Evolutionary conservation across 2,329 filamentous ascomycete genomes (phyloP), one percentile per base, ranked within the genome.

Genomic region (Capronia epimyces): DNA sequence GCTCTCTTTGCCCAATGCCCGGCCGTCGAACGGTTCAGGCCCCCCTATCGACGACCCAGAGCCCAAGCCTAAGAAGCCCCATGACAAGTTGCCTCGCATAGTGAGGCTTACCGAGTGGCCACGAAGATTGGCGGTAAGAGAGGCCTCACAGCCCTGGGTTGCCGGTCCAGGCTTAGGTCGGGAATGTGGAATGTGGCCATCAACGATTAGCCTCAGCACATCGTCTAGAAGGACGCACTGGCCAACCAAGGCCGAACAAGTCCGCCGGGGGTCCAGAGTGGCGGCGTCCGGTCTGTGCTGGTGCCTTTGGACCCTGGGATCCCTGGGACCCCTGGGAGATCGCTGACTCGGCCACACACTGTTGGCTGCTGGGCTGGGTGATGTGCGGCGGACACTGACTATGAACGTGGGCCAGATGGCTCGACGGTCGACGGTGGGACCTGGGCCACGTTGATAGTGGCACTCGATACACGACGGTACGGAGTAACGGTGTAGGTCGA

Each of bases 41-140:
- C n/a, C n/a, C n/a, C n/a, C n/a, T n/a, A n/a, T n/a, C n/a, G n/a
- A n/a, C n/a, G n/a, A n/a, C n/a, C n/a, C n/a, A n/a, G 10, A 27
- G 24, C 5, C 24, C 24, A 10, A 5, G 24, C 5, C 24, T 27
- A 27, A 27, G 24, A 5, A 27, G 10, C 24, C 10, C 5, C 5
- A 5, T 27, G 10, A 27, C 24, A 5, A 27, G 24, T 27, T 27
- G n/a, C n/a, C 13, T 6, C 12, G n/a, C 12, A 41, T 34, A 50
- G 34, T 46, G 20, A 52, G 43, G 53, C 50, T 50, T 42, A 34
- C 43, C 34, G 42, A 41, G 54, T 56, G 41, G 45, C 54, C 54
- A 56, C 34, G 44, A 41, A 56, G n/a, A 53, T 39, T 39, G 48
- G 54, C 50, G 50, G 54, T 51, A 53, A 56, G 48, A 29, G 36